Evolutionary conservation across 257 asterid genomes (phyloP).

Genomic region (Solanum chaucha): DNA sequence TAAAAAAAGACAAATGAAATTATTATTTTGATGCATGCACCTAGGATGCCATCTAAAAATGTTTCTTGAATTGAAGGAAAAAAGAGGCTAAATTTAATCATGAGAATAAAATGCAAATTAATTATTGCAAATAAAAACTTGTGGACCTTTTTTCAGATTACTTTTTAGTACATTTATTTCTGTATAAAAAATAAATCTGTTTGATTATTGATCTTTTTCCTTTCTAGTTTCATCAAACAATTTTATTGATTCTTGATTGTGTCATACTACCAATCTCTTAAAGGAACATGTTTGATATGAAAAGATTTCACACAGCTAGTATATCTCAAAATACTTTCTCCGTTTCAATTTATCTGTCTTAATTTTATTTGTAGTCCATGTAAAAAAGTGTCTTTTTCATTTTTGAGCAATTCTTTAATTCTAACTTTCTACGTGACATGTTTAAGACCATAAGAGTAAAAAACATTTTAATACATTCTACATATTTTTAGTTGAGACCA

Average conservation of each 20-base stretch:
- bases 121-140: neutral
- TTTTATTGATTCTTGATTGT: neutral
- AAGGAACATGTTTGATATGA: neutral
- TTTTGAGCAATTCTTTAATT: neutral
- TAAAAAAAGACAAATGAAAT: neutral
- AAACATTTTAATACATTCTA: neutral
- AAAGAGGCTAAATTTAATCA: neutral
- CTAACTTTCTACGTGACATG: fast-evolving
- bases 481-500: neutral
- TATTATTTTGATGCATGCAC: neutral
- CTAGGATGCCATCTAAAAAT: neutral
- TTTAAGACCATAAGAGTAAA: neutral
- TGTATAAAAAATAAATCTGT: neutral
- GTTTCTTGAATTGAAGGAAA: neutral
- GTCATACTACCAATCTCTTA: neutral
- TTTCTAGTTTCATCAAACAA: neutral
- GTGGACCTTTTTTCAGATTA: neutral
- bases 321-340: neutral
- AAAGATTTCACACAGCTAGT: neutral
- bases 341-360: neutral
- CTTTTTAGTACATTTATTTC: neutral
- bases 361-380: fast-evolving
- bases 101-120: neutral
- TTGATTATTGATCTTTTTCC: neutral
- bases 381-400: neutral